Evolutionary conservation across 129 eudicot genomes (phyloP).

Genomic region (Helichrysum umbraculigerum): DNA sequence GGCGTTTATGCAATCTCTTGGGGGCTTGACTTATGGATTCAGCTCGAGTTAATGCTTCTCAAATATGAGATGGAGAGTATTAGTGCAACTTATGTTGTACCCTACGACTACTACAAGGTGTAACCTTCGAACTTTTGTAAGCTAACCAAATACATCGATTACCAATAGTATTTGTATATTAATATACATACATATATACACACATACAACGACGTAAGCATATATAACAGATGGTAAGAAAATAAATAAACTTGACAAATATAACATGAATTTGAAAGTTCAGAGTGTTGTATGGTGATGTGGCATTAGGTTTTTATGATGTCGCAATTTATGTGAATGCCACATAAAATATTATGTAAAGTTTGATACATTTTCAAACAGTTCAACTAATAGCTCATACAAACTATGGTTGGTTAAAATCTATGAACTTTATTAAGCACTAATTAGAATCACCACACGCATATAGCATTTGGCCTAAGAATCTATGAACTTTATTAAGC

Average conservation of each 20-base stretch:
- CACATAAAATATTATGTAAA: no score
- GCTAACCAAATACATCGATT: not conserved
- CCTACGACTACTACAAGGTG: constrained; percentile 35
- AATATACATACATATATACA: not conserved
- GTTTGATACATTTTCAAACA: no score
- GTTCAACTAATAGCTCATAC: no score
- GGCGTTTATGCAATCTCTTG: constrained; percentile 6
- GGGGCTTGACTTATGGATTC: constrained; percentile 31
- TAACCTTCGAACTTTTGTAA: not conserved
- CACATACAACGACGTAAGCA: not conserved
- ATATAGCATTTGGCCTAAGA: not conserved
- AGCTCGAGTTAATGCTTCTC: constrained; percentile 36
- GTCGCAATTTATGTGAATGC: no score
- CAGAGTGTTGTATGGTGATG: not conserved
- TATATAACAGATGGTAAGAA: no score
- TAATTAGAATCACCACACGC: not conserved
- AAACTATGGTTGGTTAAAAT: not conserved
- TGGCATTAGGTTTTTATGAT: no score
- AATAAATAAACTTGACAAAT: no score
- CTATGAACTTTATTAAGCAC: not conserved
- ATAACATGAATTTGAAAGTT: not conserved
- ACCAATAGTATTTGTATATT: not conserved
- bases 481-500: not conserved
- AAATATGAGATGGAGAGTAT: constrained; percentile 38
- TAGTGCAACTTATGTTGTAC: constrained; percentile 33